Evolutionary conservation across 306 rosid species (phyloP).

Genomic region (Cicer chorassanicum): DNA sequence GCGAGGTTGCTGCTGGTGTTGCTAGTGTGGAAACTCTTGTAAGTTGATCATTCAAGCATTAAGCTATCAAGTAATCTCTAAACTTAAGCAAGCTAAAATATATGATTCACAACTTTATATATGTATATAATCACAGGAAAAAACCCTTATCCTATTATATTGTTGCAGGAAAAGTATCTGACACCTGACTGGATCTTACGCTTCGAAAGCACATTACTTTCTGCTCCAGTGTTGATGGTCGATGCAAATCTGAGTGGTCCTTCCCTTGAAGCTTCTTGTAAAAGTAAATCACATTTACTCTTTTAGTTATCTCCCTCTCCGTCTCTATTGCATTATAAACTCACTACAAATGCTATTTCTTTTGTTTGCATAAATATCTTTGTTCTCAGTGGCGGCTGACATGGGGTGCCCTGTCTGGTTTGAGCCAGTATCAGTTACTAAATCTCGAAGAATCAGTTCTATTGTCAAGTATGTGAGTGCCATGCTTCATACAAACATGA

Average conservation of each 20-base stretch:
- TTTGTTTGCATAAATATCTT: slow-evolving; percentile 35
- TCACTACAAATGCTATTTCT: slow-evolving; percentile 20
- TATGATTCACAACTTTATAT: slow-evolving; percentile 23
- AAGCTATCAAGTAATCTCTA: slow-evolving; percentile 39
- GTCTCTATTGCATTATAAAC: slow-evolving; percentile 34
- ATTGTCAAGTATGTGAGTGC: slow-evolving; percentile 82
- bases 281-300: slow-evolving; percentile 52
- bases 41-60: slow-evolving; percentile 49
- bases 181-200: slow-evolving; percentile 78
- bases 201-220: slow-evolving; percentile 56
- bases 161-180: slow-evolving; percentile 73
- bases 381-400: slow-evolving; percentile 68
- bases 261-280: slow-evolving; percentile 75
- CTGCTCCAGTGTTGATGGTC: slow-evolving; percentile 78
- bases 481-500: slow-evolving; percentile 34
- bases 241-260: slow-evolving; percentile 79
- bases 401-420: slow-evolving; percentile 79
- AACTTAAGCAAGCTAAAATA: slow-evolving; percentile 42
- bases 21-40: slow-evolving; percentile 87
- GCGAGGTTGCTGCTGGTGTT: slow-evolving; percentile 82
- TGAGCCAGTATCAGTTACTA: slow-evolving; percentile 92
- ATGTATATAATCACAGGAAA: slow-evolving; percentile 28
- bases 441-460: slow-evolving; percentile 75
- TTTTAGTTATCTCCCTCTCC: slow-evolving; percentile 29
- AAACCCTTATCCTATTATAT: slow-evolving; percentile 21